Evolutionary conservation across 2,329 filamentous ascomycete species (phyloP).

Genomic region (Pezicula radicicola): DNA sequence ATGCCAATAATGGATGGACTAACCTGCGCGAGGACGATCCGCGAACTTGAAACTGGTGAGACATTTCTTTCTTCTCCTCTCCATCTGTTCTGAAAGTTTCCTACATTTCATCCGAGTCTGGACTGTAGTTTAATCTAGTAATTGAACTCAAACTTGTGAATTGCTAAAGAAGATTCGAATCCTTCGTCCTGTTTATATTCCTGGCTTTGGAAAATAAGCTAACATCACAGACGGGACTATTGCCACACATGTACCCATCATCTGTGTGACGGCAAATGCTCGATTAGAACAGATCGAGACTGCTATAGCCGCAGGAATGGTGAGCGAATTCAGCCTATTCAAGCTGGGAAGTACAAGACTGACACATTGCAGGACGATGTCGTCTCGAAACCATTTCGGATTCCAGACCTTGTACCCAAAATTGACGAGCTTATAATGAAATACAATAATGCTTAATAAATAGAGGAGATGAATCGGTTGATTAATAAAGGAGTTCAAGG

Average conservation of each 20-base stretch:
- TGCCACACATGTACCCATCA: slow-evolving; percentile 67
- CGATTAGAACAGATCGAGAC: slow-evolving; percentile 70
- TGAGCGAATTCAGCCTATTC: slow-evolving; percentile 35
- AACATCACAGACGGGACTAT: slow-evolving; percentile 37
- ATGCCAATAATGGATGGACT: slow-evolving; percentile 85
- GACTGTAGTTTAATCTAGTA: neutral
- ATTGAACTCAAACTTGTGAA: neutral
- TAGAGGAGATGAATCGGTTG: too few species aligned
- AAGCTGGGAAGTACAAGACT: slow-evolving; percentile 4
- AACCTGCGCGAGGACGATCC: slow-evolving; percentile 67
- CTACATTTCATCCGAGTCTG: neutral
- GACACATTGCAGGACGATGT: slow-evolving; percentile 59
- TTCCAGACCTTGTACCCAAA: slow-evolving; percentile 66
- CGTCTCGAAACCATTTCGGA: slow-evolving; percentile 78
- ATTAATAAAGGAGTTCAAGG: too few species aligned
- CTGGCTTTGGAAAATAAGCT: neutral
- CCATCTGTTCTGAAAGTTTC: slow-evolving; percentile 32
- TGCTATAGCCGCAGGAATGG: slow-evolving; percentile 71
- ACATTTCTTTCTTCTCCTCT: slow-evolving; percentile 41
- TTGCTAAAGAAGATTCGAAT: neutral
- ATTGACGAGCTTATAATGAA: slow-evolving; percentile 47
- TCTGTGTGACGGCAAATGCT: slow-evolving; percentile 81
- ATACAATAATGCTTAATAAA: neutral
- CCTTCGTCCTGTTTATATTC: neutral
- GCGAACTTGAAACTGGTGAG: slow-evolving; percentile 62